Evolutionary conservation across 2,329 filamentous ascomycete species (phyloP), one percentile per base, ranked within the genome.

Genomic region (Aureobasidium sp.): DNA sequence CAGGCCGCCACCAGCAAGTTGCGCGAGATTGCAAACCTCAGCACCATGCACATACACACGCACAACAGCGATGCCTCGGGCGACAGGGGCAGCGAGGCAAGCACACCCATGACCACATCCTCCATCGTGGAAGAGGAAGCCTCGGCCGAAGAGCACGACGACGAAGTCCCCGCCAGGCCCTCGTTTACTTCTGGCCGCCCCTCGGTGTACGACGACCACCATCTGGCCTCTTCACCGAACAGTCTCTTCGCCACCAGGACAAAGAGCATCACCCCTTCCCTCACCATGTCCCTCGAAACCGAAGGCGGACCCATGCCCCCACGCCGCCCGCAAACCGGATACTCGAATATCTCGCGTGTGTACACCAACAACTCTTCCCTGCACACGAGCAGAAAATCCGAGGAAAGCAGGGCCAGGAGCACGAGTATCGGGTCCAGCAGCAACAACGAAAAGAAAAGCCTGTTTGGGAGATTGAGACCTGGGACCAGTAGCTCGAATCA

Each of bases 1-100:
- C 86, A 89, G 61, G 89, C 94, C 70, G 51, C 51, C 10, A 86
- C 90, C 69, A 88, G 81, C 69, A 86, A 88, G 64, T 80, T 95
- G 35, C 84, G 92, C 43, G 91, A 96, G 72, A 79, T 95, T 61
- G 90, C 89, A n/a, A 92, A 84, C 61, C 89, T 84, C 67, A 87
- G 85, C 37, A 84, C 87, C 21, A 78, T 93, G 40, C 75, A 85
- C 43, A 64, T 65, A 27, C 60, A 66, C 9, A 50, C 21, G 8
- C 4, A 27, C n/a, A 17, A 27, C 6, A 27, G 9, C 9, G 27
- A 29, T 29, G 29, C 19, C n/a, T n/a, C n/a, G 1, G 25, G 45
- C 45, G 27, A 17, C 4, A 13, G 23, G 4, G 19, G 11, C 9
- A 31, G 27, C 17, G 45, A 31, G 10, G 27, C 29, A 11, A 49